A percentile compares a stretch with the other conserved stretches of the same genome.
These are phyloP conservation scores for Polytrichum formosum DNA, from an alignment of 225 moss, liverwort and hornwort genomes.

Conservation along the genomic window DNA sequence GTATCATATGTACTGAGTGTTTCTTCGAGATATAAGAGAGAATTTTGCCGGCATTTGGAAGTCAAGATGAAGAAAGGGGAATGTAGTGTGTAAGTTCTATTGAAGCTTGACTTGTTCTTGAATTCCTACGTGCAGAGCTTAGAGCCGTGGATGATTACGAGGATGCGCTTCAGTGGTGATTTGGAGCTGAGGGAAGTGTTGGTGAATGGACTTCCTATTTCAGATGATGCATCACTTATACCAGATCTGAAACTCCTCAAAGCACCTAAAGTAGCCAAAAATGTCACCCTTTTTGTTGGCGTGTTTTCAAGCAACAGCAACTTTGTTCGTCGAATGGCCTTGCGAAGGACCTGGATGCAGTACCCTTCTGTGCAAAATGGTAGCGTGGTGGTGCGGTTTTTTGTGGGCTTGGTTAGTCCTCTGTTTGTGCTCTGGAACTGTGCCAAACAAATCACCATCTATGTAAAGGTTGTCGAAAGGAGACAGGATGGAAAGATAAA, in stretches of 20 bases:
- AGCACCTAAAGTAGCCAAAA: slow-evolving; percentile 62
- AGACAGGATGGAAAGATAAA: no score
- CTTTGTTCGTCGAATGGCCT: slow-evolving; percentile 87
- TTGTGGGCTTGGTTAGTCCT: slow-evolving; percentile 86
- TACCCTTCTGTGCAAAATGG: slow-evolving; percentile 73
- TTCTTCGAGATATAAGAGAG: neutral
- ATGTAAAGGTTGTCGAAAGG: no score
- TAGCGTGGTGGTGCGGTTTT: slow-evolving; percentile 90
- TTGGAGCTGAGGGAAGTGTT: slow-evolving; percentile 62
- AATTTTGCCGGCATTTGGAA: neutral
- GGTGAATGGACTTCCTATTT: slow-evolving; percentile 81
- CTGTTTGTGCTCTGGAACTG: neutral
- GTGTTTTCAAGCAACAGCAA: slow-evolving; percentile 89
- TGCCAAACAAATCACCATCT: no score
- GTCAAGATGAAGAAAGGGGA: neutral
- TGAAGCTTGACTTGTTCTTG: neutral
- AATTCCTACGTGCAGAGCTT: slow-evolving; percentile 46
- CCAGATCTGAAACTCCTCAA: slow-evolving; percentile 63
- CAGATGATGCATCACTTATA: slow-evolving; percentile 56
- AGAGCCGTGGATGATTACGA: slow-evolving; percentile 84
- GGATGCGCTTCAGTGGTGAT: slow-evolving; percentile 63
- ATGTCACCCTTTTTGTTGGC: slow-evolving; percentile 65
- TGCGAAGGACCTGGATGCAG: slow-evolving; percentile 98
- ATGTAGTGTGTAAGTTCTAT: neutral
- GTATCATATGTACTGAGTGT: neutral